Percentiles rank a stretch among this genome's conserved stretches.
Evolutionary conservation across 306 rosid genomes (phyloP).

Genomic region (Macrotyloma uniflorum): DNA sequence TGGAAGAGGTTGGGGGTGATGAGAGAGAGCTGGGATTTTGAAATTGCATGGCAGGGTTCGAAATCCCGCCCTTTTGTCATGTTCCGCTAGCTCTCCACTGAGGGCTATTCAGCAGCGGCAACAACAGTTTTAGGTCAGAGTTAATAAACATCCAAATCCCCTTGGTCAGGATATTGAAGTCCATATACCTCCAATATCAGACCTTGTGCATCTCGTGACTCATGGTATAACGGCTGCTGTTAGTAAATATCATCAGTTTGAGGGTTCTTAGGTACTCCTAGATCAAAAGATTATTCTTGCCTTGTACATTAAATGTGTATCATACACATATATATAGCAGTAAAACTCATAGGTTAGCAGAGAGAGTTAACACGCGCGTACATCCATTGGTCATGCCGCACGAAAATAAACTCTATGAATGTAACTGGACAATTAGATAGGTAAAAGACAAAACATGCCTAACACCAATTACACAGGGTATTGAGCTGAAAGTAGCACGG

Average conservation of each 20-base stretch:
- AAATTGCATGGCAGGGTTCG: background rate
- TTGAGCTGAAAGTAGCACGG: conserved; percentile 35
- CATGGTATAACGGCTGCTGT: background rate
- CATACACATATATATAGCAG: background rate
- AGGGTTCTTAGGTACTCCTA: background rate
- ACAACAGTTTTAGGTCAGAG: background rate
- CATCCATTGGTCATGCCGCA: background rate
- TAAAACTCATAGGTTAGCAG: background rate
- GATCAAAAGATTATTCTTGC: background rate
- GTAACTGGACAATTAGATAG: background rate
- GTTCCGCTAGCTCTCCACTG: background rate
- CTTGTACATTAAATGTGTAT: background rate
- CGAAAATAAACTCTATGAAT: conserved; percentile 26
- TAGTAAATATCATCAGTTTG: background rate
- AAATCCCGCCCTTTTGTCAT: background rate
- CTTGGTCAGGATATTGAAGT: background rate
- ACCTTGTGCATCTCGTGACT: background rate
- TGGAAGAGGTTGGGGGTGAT: background rate
- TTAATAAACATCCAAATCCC: background rate
- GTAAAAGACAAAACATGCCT: conserved; percentile 22
- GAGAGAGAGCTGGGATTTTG: background rate
- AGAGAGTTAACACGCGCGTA: background rate
- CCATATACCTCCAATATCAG: background rate
- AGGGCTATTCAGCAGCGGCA: background rate
- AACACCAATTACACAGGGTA: conserved; percentile 25